These are phyloP conservation scores for Rhizopus microsporus DNA, from an alignment of 371 early-diverging fungal species.

Conservation along the genomic window DNA sequence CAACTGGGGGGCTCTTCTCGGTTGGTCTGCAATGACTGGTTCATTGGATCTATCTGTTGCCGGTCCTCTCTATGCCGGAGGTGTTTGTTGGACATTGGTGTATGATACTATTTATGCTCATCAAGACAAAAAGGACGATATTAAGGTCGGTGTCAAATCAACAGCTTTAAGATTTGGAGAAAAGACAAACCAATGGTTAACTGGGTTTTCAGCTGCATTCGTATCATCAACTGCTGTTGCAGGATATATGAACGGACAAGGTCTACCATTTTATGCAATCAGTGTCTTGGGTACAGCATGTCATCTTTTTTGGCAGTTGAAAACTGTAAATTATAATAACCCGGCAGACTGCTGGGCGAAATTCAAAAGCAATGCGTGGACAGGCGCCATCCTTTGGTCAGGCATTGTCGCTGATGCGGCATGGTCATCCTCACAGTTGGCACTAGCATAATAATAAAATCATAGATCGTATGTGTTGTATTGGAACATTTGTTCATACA, in stretches of 20 bases:
- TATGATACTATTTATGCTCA: slow-evolving; percentile 98
- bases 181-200: slow-evolving; percentile 68
- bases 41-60: slow-evolving; percentile 65
- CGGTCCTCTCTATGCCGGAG: slow-evolving; percentile 84
- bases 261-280: slow-evolving; percentile 68
- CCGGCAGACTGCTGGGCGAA: slow-evolving; percentile 70
- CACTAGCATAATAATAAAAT: too few species aligned
- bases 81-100: slow-evolving; percentile 92
- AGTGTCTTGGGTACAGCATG: slow-evolving; percentile 75
- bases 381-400: slow-evolving; percentile 74
- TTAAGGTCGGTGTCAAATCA: slow-evolving; percentile 86
- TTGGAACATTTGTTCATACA: too few species aligned
- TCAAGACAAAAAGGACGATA: slow-evolving; percentile 91
- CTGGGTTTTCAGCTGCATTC: slow-evolving; percentile 73
- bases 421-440: slow-evolving; percentile 3
- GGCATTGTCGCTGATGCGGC: slow-evolving; percentile 69
- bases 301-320: slow-evolving; percentile 85
- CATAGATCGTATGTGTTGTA: too few species aligned
- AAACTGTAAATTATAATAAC: slow-evolving; percentile 68
- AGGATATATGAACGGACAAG: slow-evolving; percentile 82
- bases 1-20: slow-evolving; percentile 94
- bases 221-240: slow-evolving; percentile 68
- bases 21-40: slow-evolving; percentile 92
- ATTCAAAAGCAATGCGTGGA: slow-evolving; percentile 77
- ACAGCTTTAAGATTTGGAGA: slow-evolving; percentile 89